A percentile compares a stretch with the other conserved stretches of the same genome.
phyloP scores from a whole-genome alignment of 2,329 filamentous ascomycete species.

The Colletotrichum navitas region DNA sequence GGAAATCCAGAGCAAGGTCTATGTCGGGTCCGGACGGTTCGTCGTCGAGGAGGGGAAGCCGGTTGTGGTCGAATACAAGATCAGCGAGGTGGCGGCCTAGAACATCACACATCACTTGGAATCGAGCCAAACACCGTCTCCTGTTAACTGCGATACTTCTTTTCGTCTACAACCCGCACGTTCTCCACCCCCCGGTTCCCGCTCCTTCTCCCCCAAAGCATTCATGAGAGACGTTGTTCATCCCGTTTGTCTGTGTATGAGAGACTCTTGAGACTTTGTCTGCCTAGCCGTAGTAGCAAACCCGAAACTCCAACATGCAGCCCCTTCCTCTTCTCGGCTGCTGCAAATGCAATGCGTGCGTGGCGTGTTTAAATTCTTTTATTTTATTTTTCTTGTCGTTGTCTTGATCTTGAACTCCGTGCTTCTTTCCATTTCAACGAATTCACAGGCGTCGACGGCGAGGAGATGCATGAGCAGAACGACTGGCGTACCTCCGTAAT shows the following conservation, averaged over 20 bases:
- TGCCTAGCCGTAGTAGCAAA: slow-evolving; percentile 34
- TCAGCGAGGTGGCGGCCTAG: slow-evolving; percentile 53
- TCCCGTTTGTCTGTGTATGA: slow-evolving; percentile 8
- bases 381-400: slow-evolving; percentile 18
- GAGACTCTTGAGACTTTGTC: slow-evolving; percentile 27
- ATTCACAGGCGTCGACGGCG: neutral
- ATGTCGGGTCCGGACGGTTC: slow-evolving; percentile 57
- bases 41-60: slow-evolving; percentile 51
- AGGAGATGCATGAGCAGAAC: neutral
- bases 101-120: neutral
- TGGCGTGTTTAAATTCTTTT: slow-evolving; percentile 14
- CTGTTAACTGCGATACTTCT: slow-evolving; percentile 5
- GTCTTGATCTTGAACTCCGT: slow-evolving; percentile 5
- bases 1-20: slow-evolving; percentile 54
- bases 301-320: slow-evolving; percentile 42
- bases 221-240: slow-evolving; percentile 6
- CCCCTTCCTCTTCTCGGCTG: slow-evolving; percentile 26
- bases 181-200: neutral
- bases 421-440: slow-evolving; percentile 9
- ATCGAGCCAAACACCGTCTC: neutral
- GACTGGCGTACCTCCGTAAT: neutral
- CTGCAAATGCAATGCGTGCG: slow-evolving; percentile 41
- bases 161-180: slow-evolving; percentile 8
- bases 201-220: neutral
- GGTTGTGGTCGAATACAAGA: slow-evolving; percentile 57